Percentiles rank a stretch among this genome's conserved stretches.
Evolutionary conservation across 169 alveolate species (phyloP).

Genomic region (Cryptosporidium sp.): DNA sequence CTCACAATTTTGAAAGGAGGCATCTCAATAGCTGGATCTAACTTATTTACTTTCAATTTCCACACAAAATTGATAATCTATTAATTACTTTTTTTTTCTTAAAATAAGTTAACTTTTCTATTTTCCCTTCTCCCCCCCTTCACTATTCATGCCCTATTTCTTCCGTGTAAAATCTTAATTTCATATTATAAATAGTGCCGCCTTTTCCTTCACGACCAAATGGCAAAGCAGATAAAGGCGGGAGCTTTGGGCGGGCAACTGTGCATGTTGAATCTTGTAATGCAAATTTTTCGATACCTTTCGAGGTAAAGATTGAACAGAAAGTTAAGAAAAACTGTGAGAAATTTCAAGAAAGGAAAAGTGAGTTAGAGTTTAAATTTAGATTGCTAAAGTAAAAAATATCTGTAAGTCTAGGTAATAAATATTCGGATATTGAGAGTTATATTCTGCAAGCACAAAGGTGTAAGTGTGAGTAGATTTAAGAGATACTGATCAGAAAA

Average conservation of each 20-base stretch:
- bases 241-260: conserved; percentile 3
- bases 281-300: conserved; percentile 23
- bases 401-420: background rate
- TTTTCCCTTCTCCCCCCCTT: background rate
- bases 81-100: background rate
- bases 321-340: background rate
- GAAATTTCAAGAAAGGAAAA: background rate
- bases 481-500: background rate
- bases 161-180: too few species aligned
- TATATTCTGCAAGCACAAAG: background rate
- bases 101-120: background rate
- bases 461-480: background rate
- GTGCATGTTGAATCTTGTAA: conserved; percentile 46
- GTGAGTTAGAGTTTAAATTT: background rate
- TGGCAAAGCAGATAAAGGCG: conserved; percentile 6
- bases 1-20: conserved; percentile 15
- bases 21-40: background rate
- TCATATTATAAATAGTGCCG: background rate
- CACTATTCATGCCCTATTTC: background rate
- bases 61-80: background rate
- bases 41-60: background rate
- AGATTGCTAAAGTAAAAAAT: background rate
- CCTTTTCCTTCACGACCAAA: background rate
- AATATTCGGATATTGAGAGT: background rate
- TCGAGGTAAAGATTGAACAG: background rate